phyloP scores from a whole-genome alignment of 2,329 filamentous ascomycete genomes.

The Fragosphaeria purpurea region DNA sequence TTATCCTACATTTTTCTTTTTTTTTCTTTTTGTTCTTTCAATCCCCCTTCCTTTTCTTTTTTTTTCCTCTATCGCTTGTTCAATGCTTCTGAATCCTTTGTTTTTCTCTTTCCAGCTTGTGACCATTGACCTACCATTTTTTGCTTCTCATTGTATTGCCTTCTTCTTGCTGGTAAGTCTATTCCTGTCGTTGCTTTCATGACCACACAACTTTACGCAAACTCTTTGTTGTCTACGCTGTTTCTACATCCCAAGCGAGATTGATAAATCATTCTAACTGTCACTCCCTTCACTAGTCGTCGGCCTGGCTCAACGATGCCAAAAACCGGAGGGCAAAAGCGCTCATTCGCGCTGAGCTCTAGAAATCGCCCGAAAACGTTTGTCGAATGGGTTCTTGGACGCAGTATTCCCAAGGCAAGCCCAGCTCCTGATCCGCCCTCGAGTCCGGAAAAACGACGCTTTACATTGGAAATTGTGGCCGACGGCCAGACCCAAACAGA shows the following conservation, averaged over 20 bases:
- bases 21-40: not conserved
- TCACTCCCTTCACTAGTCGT: not conserved
- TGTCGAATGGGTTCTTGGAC: not conserved
- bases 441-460: no score
- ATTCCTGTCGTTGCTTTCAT: not conserved
- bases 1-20: not conserved
- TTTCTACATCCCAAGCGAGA: no score
- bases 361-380: not conserved
- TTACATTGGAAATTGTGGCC: no score
- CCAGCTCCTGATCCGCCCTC: no score
- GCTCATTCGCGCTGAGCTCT: not conserved
- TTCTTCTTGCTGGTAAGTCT: not conserved
- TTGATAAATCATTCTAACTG: no score
- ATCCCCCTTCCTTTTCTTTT: not conserved
- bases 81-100: not conserved
- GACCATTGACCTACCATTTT: not conserved
- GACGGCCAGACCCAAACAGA: no score
- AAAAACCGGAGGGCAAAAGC: not conserved
- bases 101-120: not conserved
- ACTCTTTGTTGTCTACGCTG: no score
- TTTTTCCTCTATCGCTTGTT: not conserved
- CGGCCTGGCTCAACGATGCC: not conserved
- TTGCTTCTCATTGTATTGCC: not conserved
- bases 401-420: not conserved
- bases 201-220: not conserved